Percentiles rank a stretch among this genome's conserved stretches.
Evolutionary conservation across 768 basidiomycete species (phyloP).

Genomic region (Terana coerulea): DNA sequence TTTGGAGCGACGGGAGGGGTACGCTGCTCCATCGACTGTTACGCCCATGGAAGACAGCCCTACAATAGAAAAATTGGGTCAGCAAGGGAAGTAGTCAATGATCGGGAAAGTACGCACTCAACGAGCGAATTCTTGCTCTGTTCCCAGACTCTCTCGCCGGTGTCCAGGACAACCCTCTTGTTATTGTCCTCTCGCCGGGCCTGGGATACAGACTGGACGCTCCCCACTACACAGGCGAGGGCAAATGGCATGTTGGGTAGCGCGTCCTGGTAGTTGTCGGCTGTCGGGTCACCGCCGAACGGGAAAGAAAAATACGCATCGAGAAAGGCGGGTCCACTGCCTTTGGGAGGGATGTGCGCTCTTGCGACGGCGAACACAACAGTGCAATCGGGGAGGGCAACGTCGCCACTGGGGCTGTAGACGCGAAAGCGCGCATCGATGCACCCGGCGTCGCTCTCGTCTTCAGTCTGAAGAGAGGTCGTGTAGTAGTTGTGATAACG

Average conservation of each 20-base stretch:
- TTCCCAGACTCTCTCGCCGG: neutral
- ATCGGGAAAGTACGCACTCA: neutral
- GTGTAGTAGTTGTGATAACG: no score
- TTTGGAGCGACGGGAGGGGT: neutral
- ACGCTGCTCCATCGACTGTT: neutral
- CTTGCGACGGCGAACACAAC: constrained; percentile 9
- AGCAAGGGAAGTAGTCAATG: neutral
- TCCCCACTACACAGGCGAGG: no score
- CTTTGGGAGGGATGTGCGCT: neutral
- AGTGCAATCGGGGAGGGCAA: constrained; percentile 4
- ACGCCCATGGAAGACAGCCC: neutral
- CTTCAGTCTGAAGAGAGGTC: no score
- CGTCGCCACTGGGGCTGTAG: constrained; percentile 2
- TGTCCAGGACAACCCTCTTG: neutral
- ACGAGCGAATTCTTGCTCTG: neutral
- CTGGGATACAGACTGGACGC: neutral
- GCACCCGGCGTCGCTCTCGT: neutral
- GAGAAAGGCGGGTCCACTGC: constrained; percentile 5
- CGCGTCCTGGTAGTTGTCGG: constrained; percentile 1
- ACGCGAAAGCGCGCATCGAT: constrained; percentile 9
- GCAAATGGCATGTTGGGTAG: constrained; percentile 7
- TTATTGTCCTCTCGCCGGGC: neutral
- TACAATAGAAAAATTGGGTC: no score
- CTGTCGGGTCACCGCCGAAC: constrained; percentile 5
- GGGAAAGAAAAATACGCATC: constrained; percentile 1